Percentiles rank a stretch among this genome's conserved stretches.
These are phyloP conservation scores for Talaromyces atroroseus DNA, from an alignment of 2,329 filamentous ascomycete genomes.

Conservation along the genomic window DNA sequence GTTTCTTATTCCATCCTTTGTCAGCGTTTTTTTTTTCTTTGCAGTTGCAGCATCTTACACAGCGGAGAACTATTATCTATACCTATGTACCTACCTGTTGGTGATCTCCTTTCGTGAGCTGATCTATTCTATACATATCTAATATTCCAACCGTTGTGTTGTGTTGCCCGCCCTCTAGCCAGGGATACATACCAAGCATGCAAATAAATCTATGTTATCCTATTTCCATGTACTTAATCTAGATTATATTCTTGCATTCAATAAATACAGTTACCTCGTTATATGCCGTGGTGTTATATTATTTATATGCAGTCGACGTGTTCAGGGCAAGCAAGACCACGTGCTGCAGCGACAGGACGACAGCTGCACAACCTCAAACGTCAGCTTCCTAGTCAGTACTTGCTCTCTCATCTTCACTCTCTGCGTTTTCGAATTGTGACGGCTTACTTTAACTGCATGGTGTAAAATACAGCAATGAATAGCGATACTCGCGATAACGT, in stretches of 20 bases:
- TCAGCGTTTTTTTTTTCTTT: neutral
- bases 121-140: neutral
- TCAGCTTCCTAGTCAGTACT: neutral
- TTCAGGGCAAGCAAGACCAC: neutral
- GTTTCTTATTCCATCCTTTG: slow-evolving; percentile 38
- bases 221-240: neutral
- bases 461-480: neutral
- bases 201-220: neutral
- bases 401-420: too few relatives aligned
- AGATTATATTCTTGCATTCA: neutral
- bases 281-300: neutral
- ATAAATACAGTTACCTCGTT: too few relatives aligned
- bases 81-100: neutral
- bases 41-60: neutral
- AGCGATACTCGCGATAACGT: neutral
- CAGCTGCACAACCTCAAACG: neutral
- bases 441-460: too few relatives aligned
- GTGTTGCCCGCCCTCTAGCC: too few relatives aligned
- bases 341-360: neutral
- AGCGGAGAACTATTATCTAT: neutral
- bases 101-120: neutral
- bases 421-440: too few relatives aligned
- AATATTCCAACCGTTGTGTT: too few relatives aligned
- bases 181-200: neutral
- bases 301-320: neutral